Percentiles rank a stretch among this genome's conserved stretches.
These are phyloP conservation scores for Ophiocytium majus DNA, from an alignment of 352 stramenopile genomes.

Conservation along the genomic window DNA sequence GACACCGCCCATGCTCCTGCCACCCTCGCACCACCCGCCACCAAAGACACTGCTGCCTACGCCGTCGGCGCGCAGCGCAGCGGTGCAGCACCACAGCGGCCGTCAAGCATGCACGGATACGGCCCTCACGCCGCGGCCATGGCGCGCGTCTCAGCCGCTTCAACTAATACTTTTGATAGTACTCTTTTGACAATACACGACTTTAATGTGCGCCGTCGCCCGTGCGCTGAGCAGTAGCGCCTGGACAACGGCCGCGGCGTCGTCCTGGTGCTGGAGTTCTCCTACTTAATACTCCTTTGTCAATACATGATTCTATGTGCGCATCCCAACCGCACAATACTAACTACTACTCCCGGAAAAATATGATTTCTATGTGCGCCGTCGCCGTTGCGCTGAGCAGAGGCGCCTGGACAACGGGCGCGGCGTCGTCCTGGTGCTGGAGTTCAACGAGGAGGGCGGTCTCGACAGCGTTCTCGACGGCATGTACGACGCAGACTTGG, in stretches of 20 bases:
- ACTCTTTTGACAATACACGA: neutral
- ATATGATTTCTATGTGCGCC: neutral
- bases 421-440: neutral
- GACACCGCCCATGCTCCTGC: no score
- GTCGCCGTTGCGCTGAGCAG: neutral
- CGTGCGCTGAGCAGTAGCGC: neutral
- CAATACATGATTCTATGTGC: no score
- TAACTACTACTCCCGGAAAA: neutral
- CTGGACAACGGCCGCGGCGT: neutral
- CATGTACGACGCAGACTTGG: neutral
- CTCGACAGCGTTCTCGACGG: neutral
- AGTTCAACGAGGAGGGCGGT: neutral
- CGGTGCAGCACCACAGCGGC: neutral
- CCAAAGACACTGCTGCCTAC: neutral
- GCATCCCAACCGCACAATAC: no score
- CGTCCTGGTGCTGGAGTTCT: neutral
- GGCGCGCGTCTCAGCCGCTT: no score
- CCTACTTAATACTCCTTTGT: no score
- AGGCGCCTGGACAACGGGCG: neutral
- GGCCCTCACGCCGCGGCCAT: no score
- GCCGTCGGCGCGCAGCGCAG: neutral
- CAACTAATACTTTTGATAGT: neutral
- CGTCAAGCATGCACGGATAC: neutral
- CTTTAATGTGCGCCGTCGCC: neutral
- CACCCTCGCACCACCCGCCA: no score